Base-by-base conservation (phyloP, 768 basidiomycete genomes). In the Phanerochaete carnosa region DNA sequence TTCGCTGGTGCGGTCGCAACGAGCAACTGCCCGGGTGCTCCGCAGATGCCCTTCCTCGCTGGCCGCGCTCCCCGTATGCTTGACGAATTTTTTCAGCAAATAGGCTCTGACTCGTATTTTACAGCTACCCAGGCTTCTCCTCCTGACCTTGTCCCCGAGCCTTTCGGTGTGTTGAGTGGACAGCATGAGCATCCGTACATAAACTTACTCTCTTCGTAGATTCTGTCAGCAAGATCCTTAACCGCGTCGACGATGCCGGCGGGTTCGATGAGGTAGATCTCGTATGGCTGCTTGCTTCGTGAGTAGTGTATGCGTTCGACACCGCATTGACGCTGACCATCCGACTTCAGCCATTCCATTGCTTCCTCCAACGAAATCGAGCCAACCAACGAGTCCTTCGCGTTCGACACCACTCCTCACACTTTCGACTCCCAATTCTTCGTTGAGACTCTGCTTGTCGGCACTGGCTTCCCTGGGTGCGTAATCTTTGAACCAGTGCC, bases 11-110 rank as follows among this genome's bases (percentile, higher is more conserved):
- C 70, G 2, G 67, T 71, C 19, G 70, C 55, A 6, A 23, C 69
- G 33, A 62, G 59, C 30, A 70, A 70, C 64, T 72, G 71, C 55
- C 64, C 71, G 19, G 71, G 71, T 55, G 71, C 69, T 32, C 71
- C 71, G 23, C 62, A 52, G 23, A 64, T 72, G 43, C 50, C 61
- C 12, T 69, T 68, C 57, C 65, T 70, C 59, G 32, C 47, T 28
- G 56, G 55, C 23, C 51, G 55, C 33, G 12, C 19, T 30, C 33
- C 33, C 30, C 43, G 55, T 56, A 57, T 46, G 26, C 5, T 37
- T 12, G 37, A 8, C 32, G 13, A n/a, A 11, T 32, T 3, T 33
- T n/a, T 6, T 39, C 33, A 23, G 8, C 22, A 12, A n/a, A 30
- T 25, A 15, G 7, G 12, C n/a, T 57, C 1, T 12, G 12, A 19